These are phyloP conservation scores for Asclepias syriaca DNA, from an alignment of 257 asterid species.

Conservation along the genomic window DNA sequence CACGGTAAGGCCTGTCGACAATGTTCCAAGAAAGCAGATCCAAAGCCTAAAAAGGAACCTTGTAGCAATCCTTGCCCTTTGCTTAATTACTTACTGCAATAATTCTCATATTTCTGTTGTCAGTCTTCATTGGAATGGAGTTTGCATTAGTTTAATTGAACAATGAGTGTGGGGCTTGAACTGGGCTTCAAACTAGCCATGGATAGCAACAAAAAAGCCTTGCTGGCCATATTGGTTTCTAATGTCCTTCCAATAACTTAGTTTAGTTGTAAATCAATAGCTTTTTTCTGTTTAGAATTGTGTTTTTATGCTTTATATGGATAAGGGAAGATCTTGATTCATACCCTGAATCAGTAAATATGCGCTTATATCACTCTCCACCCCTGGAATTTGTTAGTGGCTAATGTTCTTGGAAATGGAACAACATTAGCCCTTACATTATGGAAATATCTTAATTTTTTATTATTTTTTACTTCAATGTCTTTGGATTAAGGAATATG, in stretches of 20 bases:
- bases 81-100: conserved; percentile 31
- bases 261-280: conserved; percentile 9
- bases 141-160: conserved; percentile 5
- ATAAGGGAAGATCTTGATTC: conserved; percentile 13
- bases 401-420: background rate
- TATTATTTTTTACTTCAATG: background rate
- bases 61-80: conserved; percentile 48
- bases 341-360: conserved; percentile 5
- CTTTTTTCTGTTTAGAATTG: background rate
- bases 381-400: background rate
- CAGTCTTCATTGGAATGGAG: background rate
- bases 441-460: background rate
- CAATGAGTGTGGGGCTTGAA: conserved; percentile 8
- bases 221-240: conserved; percentile 16
- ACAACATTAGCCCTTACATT: background rate
- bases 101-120: background rate
- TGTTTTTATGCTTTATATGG: conserved; percentile 6
- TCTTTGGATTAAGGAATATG: background rate
- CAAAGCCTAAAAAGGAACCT: conserved; percentile 26
- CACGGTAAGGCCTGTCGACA: conserved; percentile 72
- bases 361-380: conserved; percentile 22
- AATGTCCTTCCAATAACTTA: conserved; percentile 6
- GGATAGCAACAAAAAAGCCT: conserved; percentile 11
- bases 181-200: conserved; percentile 4
- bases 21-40: conserved; percentile 52